Evolutionary conservation across 345 rosid species (phyloP).

Genomic region (Laguncularia racemosa): DNA sequence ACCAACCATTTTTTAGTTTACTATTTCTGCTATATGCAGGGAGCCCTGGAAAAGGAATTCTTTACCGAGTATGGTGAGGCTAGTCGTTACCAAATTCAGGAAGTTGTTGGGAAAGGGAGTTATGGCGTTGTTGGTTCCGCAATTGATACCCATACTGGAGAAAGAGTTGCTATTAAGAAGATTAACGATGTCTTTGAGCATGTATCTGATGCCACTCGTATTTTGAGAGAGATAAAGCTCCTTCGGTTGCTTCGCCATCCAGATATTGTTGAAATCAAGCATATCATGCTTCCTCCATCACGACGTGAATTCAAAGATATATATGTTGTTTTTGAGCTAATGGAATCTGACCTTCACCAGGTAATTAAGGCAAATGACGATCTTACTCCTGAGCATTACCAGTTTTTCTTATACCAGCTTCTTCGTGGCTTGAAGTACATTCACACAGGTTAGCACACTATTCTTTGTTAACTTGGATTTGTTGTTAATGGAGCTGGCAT

Average conservation of each 20-base stretch:
- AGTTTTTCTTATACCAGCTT: constrained; percentile 95
- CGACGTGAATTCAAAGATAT: constrained; percentile 89
- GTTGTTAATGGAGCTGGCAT: constrained; percentile 3
- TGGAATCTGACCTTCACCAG: constrained; percentile 99
- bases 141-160: constrained; percentile 72
- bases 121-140: constrained; percentile 98
- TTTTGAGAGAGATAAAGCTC: constrained; percentile 90
- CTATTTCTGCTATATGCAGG: constrained; percentile 24
- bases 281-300: constrained; percentile 98
- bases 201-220: constrained; percentile 96
- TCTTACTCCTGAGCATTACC: constrained; percentile 93
- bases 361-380: constrained; percentile 96
- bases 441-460: constrained; percentile 60
- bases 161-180: constrained; percentile 90
- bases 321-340: constrained; percentile 90
- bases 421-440: constrained; percentile 91
- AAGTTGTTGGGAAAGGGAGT: constrained; percentile 96
- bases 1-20: not conserved
- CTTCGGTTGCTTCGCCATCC: constrained; percentile 94
- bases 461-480: constrained; percentile 8
- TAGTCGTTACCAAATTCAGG: constrained; percentile 79
- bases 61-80: constrained; percentile 99
- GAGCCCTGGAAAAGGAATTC: constrained; percentile 59
- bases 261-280: constrained; percentile 87
- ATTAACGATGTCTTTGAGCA: constrained; percentile 96